These are phyloP conservation scores for Podaxis sp. DNA, from an alignment of 768 basidiomycete species.

Conservation along the genomic window DNA sequence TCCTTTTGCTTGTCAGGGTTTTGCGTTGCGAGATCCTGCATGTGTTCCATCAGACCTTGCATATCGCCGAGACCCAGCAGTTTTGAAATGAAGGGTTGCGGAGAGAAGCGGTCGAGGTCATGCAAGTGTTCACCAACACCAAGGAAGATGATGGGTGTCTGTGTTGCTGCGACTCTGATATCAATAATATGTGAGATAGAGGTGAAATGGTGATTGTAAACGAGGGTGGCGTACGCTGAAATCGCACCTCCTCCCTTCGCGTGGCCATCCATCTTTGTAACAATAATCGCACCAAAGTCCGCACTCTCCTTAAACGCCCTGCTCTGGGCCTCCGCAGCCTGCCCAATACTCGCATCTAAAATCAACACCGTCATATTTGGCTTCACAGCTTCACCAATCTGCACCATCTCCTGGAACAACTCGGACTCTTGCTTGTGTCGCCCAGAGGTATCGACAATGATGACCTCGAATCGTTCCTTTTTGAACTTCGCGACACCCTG, in stretches of 20 bases:
- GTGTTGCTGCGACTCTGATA: conserved; percentile 91
- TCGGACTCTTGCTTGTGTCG: conserved; percentile 97
- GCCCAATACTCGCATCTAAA: conserved; percentile 97
- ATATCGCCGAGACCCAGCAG: conserved; percentile 94
- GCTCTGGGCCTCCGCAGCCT: conserved; percentile 96
- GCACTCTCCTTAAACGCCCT: conserved; percentile 97
- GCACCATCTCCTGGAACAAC: conserved; percentile 96
- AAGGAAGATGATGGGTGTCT: conserved; percentile 98
- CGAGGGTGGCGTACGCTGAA: conserved; percentile 74
- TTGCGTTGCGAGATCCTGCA: conserved; percentile 92
- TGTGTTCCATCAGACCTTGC: conserved; percentile 97
- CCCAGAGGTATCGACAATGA: conserved; percentile 98
- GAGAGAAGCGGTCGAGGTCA: conserved; percentile 94
- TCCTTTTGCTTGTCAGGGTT: conserved; percentile 98
- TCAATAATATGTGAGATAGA: not conserved
- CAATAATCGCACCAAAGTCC: conserved; percentile 97
- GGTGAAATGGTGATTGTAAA: conserved; percentile 13
- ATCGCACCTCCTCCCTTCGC: conserved; percentile 99
- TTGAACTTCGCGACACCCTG: conserved; percentile 97
- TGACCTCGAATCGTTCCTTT: conserved; percentile 97
- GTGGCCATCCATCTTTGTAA: conserved; percentile 99
- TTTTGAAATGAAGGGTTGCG: conserved; percentile 97
- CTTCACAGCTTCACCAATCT: conserved; percentile 90
- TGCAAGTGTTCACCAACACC: conserved; percentile 98
- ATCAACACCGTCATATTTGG: conserved; percentile 97